These are phyloP conservation scores for Ramaria sp. DNA, from an alignment of 768 basidiomycete genomes.

Conservation along the genomic window DNA sequence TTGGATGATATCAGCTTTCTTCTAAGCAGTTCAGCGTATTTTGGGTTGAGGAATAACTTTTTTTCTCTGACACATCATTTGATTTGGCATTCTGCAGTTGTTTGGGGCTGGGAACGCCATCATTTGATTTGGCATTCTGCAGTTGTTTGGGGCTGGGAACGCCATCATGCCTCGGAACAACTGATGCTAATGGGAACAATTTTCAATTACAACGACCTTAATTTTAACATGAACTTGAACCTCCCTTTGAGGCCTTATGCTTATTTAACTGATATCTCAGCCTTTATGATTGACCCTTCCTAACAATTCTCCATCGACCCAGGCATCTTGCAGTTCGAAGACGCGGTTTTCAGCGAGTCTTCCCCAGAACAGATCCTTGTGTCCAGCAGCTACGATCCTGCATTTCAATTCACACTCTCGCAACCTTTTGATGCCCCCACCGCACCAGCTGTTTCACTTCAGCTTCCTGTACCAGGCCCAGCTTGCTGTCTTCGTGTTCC, in stretches of 20 bases:
- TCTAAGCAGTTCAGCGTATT: too few relatives aligned
- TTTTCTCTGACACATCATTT: too few relatives aligned
- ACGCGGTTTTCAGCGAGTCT: not conserved
- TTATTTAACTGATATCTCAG: not conserved
- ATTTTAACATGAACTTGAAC: not conserved
- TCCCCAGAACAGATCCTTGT: not conserved
- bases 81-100: too few relatives aligned
- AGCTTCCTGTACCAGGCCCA: constrained; percentile 1
- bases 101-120: too few relatives aligned
- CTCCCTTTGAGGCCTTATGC: not conserved
- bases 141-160: too few relatives aligned
- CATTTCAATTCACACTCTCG: constrained; percentile 7
- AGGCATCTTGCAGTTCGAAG: not conserved
- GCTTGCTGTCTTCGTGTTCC: not conserved
- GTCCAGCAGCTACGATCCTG: not conserved
- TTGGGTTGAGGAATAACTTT: too few relatives aligned
- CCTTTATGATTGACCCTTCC: not conserved
- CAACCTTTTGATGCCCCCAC: not conserved
- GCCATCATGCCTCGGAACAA: constrained; percentile 6
- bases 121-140: too few relatives aligned
- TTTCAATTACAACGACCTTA: not conserved
- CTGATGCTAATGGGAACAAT: not conserved
- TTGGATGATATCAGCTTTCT: too few relatives aligned
- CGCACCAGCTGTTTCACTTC: not conserved
- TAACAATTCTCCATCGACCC: constrained; percentile 6